Base-by-base conservation (phyloP, 2,329 filamentous ascomycete species). In the Penicillium griseofulvum region DNA sequence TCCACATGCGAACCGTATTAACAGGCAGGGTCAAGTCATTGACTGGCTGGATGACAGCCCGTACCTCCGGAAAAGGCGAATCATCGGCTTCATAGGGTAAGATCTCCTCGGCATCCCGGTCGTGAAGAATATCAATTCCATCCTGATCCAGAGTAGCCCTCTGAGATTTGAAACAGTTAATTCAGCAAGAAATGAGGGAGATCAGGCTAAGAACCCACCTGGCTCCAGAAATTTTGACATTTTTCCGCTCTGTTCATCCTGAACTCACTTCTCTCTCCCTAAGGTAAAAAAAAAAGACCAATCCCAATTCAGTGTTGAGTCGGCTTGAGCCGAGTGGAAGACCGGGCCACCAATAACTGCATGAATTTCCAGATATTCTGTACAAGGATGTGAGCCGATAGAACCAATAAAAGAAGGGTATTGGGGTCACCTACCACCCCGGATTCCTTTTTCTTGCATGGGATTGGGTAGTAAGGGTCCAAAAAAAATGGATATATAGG, bases 1-100 rank as follows among this genome's bases (percentile, higher is more conserved):
- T 60, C 71, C 71, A 74, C 70, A 73, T 73, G 37, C 71, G 71
- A 29, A 67, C 56, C 1, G 71, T 73, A 37, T 71, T 72, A 6
- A 71, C 59, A 8, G 71, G 71, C 14, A 71, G 51, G 2, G 59
- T 60, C 14, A 62, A 52, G 55, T 74, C 70, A 55, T 74, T 65
- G 29, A 65, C 62, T 1, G 71, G 69, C 26, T 60, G 63, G 17
- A 74, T 65, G 39, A 73, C 71, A 8, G 71, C 71, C 47, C 71
- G 71, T 29, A 74, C 71, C 57, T 74, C 71, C 1, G 71, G 71
- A 45, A 70, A 74, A 2, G 71, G 71, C n/a, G 71, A 74, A 53
- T 74, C 65, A 28, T 71, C 65, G 14, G 69, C 71, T 31, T 73
- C 71, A 48, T 71, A 73, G 7, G 70, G 65, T 22, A 74, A 65